phyloP scores from a whole-genome alignment of 2,329 filamentous ascomycete genomes.

The Dactylonectria estremocensis region DNA sequence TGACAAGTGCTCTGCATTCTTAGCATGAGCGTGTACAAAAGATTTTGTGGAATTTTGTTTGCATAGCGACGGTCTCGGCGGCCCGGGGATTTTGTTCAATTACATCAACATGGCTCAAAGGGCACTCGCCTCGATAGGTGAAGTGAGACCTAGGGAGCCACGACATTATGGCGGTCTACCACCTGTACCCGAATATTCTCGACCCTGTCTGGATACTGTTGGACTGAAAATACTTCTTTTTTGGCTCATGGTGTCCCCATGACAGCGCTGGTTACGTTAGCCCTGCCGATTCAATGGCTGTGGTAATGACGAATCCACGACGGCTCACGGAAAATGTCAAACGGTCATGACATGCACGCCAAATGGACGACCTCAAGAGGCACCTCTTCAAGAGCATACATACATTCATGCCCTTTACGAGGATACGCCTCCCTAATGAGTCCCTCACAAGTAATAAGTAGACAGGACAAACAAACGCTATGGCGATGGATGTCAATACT shows the following conservation, averaged over 20 bases:
- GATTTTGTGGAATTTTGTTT: conserved; percentile 51
- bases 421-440: conserved; percentile 46
- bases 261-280: conserved; percentile 15
- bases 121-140: conserved; percentile 30
- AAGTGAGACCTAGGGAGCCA: conserved; percentile 23
- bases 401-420: conserved; percentile 31
- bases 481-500: conserved; percentile 43
- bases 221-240: conserved; percentile 5
- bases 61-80: conserved; percentile 56
- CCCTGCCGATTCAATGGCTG: conserved; percentile 21
- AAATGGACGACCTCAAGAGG: conserved; percentile 27
- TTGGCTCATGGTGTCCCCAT: conserved; percentile 19
- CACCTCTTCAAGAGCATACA: conserved; percentile 26
- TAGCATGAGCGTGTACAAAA: conserved; percentile 51
- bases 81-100: conserved; percentile 39
- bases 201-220: conserved; percentile 31
- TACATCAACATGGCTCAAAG: conserved; percentile 33
- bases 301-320: conserved; percentile 23
- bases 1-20: conserved; percentile 37
- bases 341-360: conserved; percentile 13
- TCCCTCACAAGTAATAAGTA: conserved; percentile 48
- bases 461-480: conserved; percentile 45
- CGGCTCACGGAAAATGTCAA: conserved; percentile 21
- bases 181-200: conserved; percentile 21
- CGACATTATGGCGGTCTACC: conserved; percentile 18